Percentiles rank a stretch among this genome's conserved stretches.
phyloP scores from a whole-genome alignment of 2,329 filamentous ascomycete genomes.

The Cladophialophora carrionii region DNA sequence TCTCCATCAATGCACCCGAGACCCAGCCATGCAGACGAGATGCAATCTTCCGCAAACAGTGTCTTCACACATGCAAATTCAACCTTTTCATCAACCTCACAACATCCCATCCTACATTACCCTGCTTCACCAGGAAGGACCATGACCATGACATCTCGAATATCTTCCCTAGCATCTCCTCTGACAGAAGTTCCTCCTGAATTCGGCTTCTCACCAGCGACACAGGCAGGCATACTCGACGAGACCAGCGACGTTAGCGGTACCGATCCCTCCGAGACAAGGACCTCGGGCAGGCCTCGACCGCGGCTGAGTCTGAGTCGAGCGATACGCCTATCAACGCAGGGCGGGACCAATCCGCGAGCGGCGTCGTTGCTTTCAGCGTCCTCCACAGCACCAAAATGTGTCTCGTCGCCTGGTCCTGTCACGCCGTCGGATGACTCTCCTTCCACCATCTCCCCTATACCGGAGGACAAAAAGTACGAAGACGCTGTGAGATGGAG shows the following conservation, averaged over 20 bases:
- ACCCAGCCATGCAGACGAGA: neutral
- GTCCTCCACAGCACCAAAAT: neutral
- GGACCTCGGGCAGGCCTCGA: neutral
- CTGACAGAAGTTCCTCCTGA: conserved; percentile 3
- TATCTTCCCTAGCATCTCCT: conserved; percentile 14
- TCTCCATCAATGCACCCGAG: neutral
- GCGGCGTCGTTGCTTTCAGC: conserved; percentile 15
- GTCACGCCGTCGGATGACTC: conserved; percentile 13
- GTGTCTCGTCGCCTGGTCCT: conserved; percentile 8
- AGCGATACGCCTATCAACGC: conserved; percentile 3
- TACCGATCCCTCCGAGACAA: neutral
- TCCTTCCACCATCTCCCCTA: conserved; percentile 1
- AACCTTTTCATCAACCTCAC: conserved; percentile 20
- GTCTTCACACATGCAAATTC: conserved; percentile 14
- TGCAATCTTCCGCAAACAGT: conserved; percentile 15
- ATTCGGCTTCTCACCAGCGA: conserved; percentile 9
- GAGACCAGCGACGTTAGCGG: neutral
- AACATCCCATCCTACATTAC: conserved; percentile 20
- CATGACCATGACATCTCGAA: conserved; percentile 20
- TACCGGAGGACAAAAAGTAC: conserved; percentile 1
- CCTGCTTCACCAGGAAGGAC: conserved; percentile 15
- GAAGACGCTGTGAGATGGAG: conserved; percentile 4
- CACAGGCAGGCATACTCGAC: conserved; percentile 9
- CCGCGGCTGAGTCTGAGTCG: conserved; percentile 15
- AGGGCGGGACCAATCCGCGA: neutral